Conservation (phyloP, 164 flowering plant species). For the Liquidambar formosana region DNA sequence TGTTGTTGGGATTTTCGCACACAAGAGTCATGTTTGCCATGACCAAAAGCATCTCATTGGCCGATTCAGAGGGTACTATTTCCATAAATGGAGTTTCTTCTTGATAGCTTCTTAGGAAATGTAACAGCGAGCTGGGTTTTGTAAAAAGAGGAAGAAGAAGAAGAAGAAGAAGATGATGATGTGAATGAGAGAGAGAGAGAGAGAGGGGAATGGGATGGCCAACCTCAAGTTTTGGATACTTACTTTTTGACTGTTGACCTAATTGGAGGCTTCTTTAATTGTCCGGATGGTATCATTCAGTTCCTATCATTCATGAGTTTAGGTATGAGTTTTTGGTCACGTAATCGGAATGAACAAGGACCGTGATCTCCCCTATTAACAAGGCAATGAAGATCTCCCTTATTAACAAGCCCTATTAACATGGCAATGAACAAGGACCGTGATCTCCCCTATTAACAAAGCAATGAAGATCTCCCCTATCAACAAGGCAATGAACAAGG, state of each 20-base stretch:
- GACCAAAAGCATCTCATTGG: background rate
- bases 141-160: background rate
- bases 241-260: background rate
- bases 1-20: constrained; percentile 6
- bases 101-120: background rate
- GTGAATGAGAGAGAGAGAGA: background rate
- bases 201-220: background rate
- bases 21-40: constrained; percentile 8
- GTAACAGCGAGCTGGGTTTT: too few relatives aligned
- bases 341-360: too few relatives aligned
- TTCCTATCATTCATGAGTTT: too few relatives aligned
- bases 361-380: too few relatives aligned
- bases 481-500: too few relatives aligned
- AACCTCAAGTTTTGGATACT: constrained; percentile 10
- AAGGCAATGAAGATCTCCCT: too few relatives aligned
- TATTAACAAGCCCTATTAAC: too few relatives aligned
- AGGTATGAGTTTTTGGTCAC: too few relatives aligned
- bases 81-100: background rate
- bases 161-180: too few relatives aligned
- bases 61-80: background rate
- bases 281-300: background rate
- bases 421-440: too few relatives aligned
- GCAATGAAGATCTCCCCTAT: too few relatives aligned
- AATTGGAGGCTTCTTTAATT: background rate
- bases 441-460: too few relatives aligned